phyloP scores from a whole-genome alignment of 2,329 filamentous ascomycete species.

The Scortechinia acanthostroma region DNA sequence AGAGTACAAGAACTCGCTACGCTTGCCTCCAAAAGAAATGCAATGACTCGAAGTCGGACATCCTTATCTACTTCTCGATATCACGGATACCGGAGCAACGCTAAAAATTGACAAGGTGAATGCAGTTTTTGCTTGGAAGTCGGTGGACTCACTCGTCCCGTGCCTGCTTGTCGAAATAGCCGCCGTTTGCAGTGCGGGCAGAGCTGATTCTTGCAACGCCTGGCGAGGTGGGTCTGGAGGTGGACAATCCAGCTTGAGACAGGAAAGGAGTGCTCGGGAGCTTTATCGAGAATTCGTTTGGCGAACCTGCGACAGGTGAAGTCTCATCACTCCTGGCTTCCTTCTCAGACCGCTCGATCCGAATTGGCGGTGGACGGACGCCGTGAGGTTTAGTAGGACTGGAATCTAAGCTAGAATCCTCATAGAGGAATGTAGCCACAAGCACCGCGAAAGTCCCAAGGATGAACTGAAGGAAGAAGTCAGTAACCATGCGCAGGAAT shows the following conservation, averaged over 20 bases:
- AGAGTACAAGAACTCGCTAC: no score
- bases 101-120: no score
- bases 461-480: background rate
- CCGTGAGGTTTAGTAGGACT: conserved; percentile 6
- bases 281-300: background rate
- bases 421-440: background rate
- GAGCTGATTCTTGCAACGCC: background rate
- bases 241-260: background rate
- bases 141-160: conserved; percentile 10
- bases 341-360: background rate
- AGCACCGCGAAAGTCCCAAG: background rate
- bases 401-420: background rate
- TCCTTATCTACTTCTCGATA: no score
- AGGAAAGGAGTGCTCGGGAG: background rate
- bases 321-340: background rate
- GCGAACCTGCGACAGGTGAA: background rate
- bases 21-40: no score
- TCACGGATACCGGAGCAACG: no score
- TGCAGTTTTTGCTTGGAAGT: no score
- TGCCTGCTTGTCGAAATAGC: conserved; percentile 25
- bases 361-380: background rate
- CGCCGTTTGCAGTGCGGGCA: conserved; percentile 19
- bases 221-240: background rate
- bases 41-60: no score
- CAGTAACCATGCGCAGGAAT: background rate